Evolutionary conservation across 306 rosid genomes (phyloP).

Genomic region (Inga oerstediana): DNA sequence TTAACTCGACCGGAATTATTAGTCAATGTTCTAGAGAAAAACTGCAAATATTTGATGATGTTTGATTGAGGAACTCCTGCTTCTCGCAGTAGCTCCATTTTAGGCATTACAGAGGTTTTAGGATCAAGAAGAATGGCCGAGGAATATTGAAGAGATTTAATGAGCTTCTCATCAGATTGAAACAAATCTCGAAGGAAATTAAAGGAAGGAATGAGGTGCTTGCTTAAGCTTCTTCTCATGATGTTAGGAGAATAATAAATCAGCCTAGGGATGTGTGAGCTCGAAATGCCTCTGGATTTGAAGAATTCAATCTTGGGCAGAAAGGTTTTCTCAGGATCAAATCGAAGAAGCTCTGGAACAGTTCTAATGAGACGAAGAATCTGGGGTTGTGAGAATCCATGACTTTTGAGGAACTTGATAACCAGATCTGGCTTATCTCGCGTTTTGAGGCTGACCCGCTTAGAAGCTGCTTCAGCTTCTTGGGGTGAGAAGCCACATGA

Average conservation of each 20-base stretch:
- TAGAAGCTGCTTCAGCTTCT: background rate
- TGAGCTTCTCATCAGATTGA: constrained; percentile 3
- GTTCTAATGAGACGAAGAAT: background rate
- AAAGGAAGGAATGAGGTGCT: background rate
- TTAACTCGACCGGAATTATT: background rate
- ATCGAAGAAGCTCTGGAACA: background rate
- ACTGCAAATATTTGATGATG: background rate
- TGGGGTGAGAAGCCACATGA: background rate
- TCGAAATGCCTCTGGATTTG: background rate
- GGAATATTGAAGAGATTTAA: background rate
- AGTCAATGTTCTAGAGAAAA: background rate
- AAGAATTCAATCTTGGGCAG: background rate
- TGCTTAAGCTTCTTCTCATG: background rate
- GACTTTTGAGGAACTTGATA: background rate
- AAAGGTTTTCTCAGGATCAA: background rate
- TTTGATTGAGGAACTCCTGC: constrained; percentile 5
- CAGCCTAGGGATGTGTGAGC: background rate
- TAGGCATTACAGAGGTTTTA: background rate
- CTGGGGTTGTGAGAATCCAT: background rate
- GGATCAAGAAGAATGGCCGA: background rate
- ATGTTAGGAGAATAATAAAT: background rate
- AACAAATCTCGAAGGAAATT: background rate
- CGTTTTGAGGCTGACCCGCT: background rate
- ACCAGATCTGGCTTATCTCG: background rate
- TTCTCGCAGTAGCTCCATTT: background rate